Base-by-base conservation (phyloP, 2,329 filamentous ascomycete species). In the Aureobasidium pullulans region DNA sequence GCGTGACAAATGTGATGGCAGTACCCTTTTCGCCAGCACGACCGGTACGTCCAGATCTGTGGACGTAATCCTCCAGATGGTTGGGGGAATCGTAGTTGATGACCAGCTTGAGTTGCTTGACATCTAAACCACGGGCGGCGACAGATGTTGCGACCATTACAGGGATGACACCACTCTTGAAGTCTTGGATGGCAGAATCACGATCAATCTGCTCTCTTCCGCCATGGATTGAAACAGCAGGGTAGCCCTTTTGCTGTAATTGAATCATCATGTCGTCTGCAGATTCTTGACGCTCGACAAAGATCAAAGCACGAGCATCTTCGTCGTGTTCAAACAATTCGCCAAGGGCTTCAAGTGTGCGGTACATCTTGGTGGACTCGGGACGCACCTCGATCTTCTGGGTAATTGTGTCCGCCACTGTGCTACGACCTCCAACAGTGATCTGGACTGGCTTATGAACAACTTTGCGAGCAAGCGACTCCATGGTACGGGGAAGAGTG, bases 31-130 rank as follows among this genome's bases (percentile, higher is more conserved):
- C 96, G 42, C 94, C 94, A 47, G 94, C 94, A 70, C 94, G 87
- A 10, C 94, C 94, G 7, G 94, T 97, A 67, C 94, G 89, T 49
- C 94, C 94, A 59, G 89, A 90, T 63, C 94, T 87, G 72, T 96
- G 94, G 42, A 97, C 93, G 68, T 97, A 97, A 70, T 97, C 94
- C 74, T 99, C 94, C 62, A 96, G 75, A 75, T 97, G 92, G 68
- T 96, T 96, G 0, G 92, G 93, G 0, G 88, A 89, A 69, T 96
- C 92, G 70, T 90, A 96, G 74, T 97, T 97, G 75, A 99, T 86
- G 8, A 99, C 94, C 34, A 97, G 81, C 73, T 95, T 96, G 36
- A 99, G 80, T 71, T 96, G 90, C 75, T 96, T 96, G 46, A 99
- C 93, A 71, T 99, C 94, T 42, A 99, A 79, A 62, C 94, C 94